Conservation (phyloP, 2,329 filamentous ascomycete genomes). For the Endocalyx cinctus region DNA sequence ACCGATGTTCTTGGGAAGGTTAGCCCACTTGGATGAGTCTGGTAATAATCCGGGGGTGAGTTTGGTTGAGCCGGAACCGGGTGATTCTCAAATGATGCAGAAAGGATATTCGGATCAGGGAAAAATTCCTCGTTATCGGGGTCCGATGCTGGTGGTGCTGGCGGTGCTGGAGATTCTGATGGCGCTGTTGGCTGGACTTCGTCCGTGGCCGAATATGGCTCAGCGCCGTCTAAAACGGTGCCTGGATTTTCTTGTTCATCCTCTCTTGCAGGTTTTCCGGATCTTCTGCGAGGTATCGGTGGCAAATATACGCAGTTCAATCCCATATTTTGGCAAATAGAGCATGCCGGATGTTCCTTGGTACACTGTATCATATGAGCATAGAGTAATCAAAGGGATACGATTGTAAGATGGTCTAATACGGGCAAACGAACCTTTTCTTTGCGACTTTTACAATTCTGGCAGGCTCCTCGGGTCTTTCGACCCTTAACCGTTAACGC, state of each 20-base stretch:
- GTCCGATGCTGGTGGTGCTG: constrained; percentile 13
- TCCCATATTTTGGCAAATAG: constrained; percentile 19
- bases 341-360: constrained; percentile 30
- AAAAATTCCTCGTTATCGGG: constrained; percentile 28
- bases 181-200: background rate
- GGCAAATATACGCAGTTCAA: constrained; percentile 25
- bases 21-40: constrained; percentile 9
- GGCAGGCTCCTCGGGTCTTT: constrained; percentile 29
- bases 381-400: background rate
- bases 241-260: constrained; percentile 4
- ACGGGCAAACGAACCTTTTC: constrained; percentile 21
- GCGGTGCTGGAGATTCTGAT: constrained; percentile 2
- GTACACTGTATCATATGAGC: constrained; percentile 20
- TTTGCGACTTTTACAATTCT: constrained; percentile 26
- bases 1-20: constrained; percentile 9
- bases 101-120: constrained; percentile 28
- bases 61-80: background rate
- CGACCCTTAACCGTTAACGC: constrained; percentile 17
- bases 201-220: background rate
- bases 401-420: too few relatives aligned
- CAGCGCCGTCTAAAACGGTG: constrained; percentile 1
- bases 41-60: constrained; percentile 13
- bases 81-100: constrained; percentile 20
- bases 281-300: constrained; percentile 23
- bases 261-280: constrained; percentile 15